A percentile compares a stretch with the other conserved stretches of the same genome.
These are phyloP conservation scores for Arthrobotrys pseudoclavata DNA, from an alignment of 2,329 filamentous ascomycete genomes.

Conservation along the genomic window DNA sequence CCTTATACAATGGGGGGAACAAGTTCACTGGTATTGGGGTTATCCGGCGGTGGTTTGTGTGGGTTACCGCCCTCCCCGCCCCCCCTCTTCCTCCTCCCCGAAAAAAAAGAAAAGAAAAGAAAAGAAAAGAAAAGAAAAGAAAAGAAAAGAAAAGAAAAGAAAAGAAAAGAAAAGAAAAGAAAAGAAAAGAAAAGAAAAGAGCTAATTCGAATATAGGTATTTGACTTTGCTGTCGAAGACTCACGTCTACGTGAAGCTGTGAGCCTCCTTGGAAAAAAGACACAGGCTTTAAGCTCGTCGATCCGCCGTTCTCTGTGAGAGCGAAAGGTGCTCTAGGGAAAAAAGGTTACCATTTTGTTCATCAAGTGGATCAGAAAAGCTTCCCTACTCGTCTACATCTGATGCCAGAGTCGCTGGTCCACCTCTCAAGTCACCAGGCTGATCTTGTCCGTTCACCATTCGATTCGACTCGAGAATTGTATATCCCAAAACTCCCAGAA, in stretches of 20 bases:
- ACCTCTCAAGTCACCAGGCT: constrained; percentile 16
- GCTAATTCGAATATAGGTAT: constrained; percentile 3
- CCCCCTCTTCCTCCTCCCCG: too few relatives aligned
- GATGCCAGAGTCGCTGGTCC: constrained; percentile 19
- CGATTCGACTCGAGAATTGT: not conserved
- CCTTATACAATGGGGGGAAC: constrained; percentile 26
- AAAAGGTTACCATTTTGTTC: constrained; percentile 9
- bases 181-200: not conserved
- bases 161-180: not conserved
- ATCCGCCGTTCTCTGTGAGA: not conserved
- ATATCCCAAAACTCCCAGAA: constrained; percentile 9
- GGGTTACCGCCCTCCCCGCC: not conserved
- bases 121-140: not conserved
- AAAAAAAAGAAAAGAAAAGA: too few relatives aligned
- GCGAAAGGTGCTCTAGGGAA: not conserved
- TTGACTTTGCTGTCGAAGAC: constrained; percentile 13
- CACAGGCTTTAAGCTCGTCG: not conserved
- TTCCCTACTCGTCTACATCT: not conserved
- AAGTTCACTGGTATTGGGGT: constrained; percentile 10
- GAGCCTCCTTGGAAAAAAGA: not conserved
- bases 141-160: not conserved
- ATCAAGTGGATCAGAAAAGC: not conserved
- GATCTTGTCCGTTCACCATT: constrained; percentile 9
- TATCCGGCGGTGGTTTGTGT: constrained; percentile 12
- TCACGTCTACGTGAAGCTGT: constrained; percentile 10